Evolutionary conservation across 139 green algal species (phyloP).

Genomic region (Picochlorum sp.): DNA sequence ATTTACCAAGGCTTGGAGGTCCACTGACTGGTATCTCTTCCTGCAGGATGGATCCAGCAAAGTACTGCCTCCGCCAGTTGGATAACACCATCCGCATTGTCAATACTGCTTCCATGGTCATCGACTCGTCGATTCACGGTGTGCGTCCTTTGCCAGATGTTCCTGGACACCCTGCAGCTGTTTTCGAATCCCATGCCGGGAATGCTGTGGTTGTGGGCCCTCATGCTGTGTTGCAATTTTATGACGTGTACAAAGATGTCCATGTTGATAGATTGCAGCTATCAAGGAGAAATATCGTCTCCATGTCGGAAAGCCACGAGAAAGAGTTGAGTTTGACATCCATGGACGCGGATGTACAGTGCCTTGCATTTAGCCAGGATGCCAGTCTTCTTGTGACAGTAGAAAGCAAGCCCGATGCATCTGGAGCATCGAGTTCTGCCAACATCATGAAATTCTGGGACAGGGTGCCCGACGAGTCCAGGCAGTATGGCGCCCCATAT

Average conservation of each 20-base stretch:
- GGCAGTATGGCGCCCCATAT: slow-evolving; percentile 20
- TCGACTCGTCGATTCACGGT: slow-evolving; percentile 42
- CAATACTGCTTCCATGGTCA: slow-evolving; percentile 38
- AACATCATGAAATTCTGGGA: slow-evolving; percentile 11
- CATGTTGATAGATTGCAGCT: slow-evolving; percentile 53
- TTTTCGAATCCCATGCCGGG: slow-evolving; percentile 20
- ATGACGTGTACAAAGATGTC: slow-evolving; percentile 37
- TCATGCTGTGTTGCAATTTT: slow-evolving; percentile 58
- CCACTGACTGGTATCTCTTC: slow-evolving; percentile 39
- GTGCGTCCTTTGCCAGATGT: slow-evolving; percentile 30
- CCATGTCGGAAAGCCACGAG: slow-evolving; percentile 23
- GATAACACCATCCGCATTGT: slow-evolving; percentile 69
- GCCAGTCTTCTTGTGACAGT: slow-evolving; percentile 41
- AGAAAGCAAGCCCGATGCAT: slow-evolving; percentile 41
- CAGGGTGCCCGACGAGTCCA: neutral
- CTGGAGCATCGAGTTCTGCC: neutral
- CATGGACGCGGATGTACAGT: slow-evolving; percentile 16
- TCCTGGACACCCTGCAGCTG: neutral
- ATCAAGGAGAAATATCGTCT: slow-evolving; percentile 37
- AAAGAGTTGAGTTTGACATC: slow-evolving; percentile 6
- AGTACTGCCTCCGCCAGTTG: slow-evolving; percentile 44
- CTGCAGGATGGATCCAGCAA: slow-evolving; percentile 33
- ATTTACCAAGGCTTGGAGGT: slow-evolving; percentile 63
- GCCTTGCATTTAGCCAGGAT: slow-evolving; percentile 39
- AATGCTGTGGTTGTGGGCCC: slow-evolving; percentile 41